These are phyloP conservation scores for Polysphondylium violaceum DNA, from an alignment of 78 protist species.

Conservation along the genomic window DNA sequence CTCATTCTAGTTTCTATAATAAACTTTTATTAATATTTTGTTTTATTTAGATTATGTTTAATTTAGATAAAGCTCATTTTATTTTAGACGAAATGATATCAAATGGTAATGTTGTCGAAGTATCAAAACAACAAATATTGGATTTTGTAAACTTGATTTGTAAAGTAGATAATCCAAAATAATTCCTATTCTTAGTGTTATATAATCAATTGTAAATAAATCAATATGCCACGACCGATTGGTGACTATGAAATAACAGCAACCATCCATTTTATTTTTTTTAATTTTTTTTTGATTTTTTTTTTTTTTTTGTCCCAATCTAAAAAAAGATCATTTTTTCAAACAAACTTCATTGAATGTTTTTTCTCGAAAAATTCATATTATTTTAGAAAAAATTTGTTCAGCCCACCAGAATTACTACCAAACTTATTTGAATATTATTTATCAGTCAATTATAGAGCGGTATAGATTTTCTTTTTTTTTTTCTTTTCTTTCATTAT, in stretches of 20 bases:
- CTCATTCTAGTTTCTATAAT: too few species aligned
- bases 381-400: too few species aligned
- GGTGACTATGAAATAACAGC: background rate
- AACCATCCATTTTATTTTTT: constrained; percentile 3
- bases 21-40: background rate
- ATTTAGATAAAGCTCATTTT: constrained; percentile 97
- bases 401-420: too few species aligned
- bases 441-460: too few species aligned
- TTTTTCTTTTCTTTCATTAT: too few species aligned
- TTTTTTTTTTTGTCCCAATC: background rate
- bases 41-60: constrained; percentile 92
- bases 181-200: background rate
- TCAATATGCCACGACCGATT: too few species aligned
- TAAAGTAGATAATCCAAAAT: constrained; percentile 1
- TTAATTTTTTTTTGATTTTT: constrained; percentile 2
- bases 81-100: constrained; percentile 96
- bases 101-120: constrained; percentile 94
- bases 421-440: too few species aligned
- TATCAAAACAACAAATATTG: constrained; percentile 47
- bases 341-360: too few species aligned
- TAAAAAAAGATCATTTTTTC: too few species aligned
- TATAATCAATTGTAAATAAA: background rate
- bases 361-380: too few species aligned
- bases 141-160: constrained; percentile 41
- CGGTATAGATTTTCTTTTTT: too few species aligned